These are phyloP conservation scores for Fallopia convolvulus DNA, from an alignment of 148 eudicot species.

Conservation along the genomic window DNA sequence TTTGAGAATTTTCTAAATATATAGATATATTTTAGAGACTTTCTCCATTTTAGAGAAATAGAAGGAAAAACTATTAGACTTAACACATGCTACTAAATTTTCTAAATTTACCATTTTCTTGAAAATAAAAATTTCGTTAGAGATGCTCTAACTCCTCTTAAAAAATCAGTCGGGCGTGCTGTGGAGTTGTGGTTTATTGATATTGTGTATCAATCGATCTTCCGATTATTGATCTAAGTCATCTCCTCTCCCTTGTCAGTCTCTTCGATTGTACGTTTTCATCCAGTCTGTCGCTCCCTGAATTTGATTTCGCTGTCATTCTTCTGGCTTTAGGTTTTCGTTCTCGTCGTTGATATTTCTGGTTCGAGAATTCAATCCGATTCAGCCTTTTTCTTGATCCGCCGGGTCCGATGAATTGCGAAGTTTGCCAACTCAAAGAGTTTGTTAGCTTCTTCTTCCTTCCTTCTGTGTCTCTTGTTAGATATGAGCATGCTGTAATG, in stretches of 20 bases:
- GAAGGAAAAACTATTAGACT: no score
- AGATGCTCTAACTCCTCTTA: no score
- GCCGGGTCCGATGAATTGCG: conserved; percentile 59
- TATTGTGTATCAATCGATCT: not conserved
- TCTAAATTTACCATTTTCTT: no score
- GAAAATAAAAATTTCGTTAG: no score
- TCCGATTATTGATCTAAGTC: not conserved
- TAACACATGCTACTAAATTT: no score
- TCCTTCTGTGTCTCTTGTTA: not conserved
- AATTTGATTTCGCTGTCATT: not conserved
- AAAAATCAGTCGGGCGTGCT: not conserved
- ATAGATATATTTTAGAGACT: no score
- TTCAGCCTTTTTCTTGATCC: conserved; percentile 22
- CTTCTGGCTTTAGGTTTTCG: not conserved
- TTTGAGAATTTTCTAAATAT: no score
- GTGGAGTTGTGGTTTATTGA: not conserved
- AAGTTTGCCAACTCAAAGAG: conserved; percentile 95
- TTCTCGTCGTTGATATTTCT: not conserved
- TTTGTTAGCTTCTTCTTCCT: conserved; percentile 34
- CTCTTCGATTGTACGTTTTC: not conserved
- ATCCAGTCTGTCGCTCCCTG: not conserved
- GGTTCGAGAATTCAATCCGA: conserved; percentile 2
- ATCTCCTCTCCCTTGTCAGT: not conserved
- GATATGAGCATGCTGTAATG: not conserved
- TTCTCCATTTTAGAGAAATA: no score